Evolutionary conservation across 2,329 filamentous ascomycete genomes (phyloP).

Genomic region (Talaromyces atroroseus): DNA sequence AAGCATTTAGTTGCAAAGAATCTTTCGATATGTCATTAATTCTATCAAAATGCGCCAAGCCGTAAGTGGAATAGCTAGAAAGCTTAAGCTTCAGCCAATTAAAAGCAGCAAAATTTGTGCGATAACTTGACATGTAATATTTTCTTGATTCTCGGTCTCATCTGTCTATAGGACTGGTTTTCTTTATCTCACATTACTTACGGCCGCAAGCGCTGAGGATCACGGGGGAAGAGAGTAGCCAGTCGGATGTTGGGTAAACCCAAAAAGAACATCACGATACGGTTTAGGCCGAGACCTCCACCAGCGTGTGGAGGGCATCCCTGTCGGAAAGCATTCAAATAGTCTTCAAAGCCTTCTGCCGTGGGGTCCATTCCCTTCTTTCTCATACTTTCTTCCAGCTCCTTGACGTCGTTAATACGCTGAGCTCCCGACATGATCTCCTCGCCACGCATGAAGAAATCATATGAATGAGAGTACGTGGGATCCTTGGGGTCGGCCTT

Average conservation of each 20-base stretch:
- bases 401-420: constrained; percentile 58
- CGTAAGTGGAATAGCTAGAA: constrained; percentile 5
- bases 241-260: constrained; percentile 59
- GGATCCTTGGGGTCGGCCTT: constrained; percentile 67
- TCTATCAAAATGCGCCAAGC: not conserved
- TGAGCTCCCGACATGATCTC: constrained; percentile 64
- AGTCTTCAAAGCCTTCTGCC: constrained; percentile 57
- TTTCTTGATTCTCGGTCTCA: not conserved
- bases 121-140: not conserved
- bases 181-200: constrained; percentile 15
- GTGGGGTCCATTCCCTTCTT: constrained; percentile 56
- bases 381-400: constrained; percentile 54
- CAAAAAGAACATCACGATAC: constrained; percentile 63
- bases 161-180: not conserved
- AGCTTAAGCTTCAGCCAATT: not conserved
- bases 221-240: constrained; percentile 59
- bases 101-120: not conserved
- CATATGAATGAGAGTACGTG: constrained; percentile 62
- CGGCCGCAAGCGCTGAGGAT: constrained; percentile 52
- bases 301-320: constrained; percentile 61
- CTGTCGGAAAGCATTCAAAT: constrained; percentile 59
- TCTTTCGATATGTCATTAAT: not conserved
- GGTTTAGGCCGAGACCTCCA: constrained; percentile 60
- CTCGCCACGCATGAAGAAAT: constrained; percentile 67
- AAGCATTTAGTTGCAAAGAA: not conserved